Evolutionary conservation across 2,329 filamentous ascomycete species (phyloP).

Genomic region (Mycocentrospora acerina): DNA sequence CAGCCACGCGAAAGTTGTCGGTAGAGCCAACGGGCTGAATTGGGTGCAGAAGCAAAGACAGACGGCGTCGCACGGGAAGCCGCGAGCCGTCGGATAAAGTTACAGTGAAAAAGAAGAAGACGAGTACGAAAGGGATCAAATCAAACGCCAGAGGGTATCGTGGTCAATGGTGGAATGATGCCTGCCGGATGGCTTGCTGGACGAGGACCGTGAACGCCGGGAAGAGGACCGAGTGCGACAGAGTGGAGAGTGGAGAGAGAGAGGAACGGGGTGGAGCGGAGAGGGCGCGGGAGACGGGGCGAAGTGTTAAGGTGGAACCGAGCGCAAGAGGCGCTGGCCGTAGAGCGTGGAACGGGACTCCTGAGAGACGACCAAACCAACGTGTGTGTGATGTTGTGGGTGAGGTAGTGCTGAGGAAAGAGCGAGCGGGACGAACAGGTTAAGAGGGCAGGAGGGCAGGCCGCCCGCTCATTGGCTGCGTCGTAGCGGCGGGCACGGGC

Average conservation of each 20-base stretch:
- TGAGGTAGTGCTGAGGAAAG: conserved; percentile 28
- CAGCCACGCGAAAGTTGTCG: conserved; percentile 20
- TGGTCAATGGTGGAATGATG: conserved; percentile 31
- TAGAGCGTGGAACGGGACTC: conserved; percentile 39
- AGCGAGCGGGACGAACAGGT: conserved; percentile 27
- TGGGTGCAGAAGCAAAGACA: conserved; percentile 12
- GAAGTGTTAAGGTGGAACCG: conserved; percentile 34
- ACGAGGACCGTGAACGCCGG: conserved; percentile 42
- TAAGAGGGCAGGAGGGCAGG: conserved; percentile 22
- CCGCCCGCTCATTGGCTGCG: conserved; percentile 22
- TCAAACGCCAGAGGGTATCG: conserved; percentile 39
- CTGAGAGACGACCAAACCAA: conserved; percentile 41
- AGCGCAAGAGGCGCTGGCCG: conserved; percentile 46
- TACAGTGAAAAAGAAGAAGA: conserved; percentile 22
- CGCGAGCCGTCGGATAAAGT: conserved; percentile 15
- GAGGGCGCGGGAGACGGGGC: conserved; percentile 29
- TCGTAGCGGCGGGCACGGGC: conserved; percentile 4
- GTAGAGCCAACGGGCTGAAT: conserved; percentile 14
- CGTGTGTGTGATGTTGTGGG: conserved; percentile 23
- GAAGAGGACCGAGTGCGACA: conserved; percentile 34
- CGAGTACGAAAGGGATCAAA: conserved; percentile 21
- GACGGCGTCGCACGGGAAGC: conserved; percentile 17
- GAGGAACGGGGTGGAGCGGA: conserved; percentile 33
- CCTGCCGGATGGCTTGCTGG: conserved; percentile 22
- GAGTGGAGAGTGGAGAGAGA: conserved; percentile 30